Evolutionary conservation across 2,329 filamentous ascomycete species (phyloP).

Genomic region (Alternaria alternata): DNA sequence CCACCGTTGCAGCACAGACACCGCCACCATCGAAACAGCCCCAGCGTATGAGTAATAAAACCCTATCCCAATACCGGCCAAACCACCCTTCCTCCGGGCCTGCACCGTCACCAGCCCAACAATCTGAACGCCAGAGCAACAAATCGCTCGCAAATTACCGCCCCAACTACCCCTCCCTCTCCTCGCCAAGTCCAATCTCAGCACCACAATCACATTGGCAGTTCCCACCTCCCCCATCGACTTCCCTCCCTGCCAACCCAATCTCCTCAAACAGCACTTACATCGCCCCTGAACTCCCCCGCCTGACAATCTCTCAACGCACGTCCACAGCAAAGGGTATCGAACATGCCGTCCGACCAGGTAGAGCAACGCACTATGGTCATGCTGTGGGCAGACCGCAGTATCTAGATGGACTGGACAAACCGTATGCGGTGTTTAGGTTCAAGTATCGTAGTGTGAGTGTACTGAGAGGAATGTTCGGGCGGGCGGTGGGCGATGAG

Average conservation of each 20-base stretch:
- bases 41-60: constrained; percentile 22
- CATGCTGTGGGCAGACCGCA: constrained; percentile 50
- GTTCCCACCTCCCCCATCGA: constrained; percentile 27
- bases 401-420: constrained; percentile 52
- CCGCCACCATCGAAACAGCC: background rate
- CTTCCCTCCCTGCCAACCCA: background rate
- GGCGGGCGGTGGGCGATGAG: background rate
- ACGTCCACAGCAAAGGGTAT: constrained; percentile 28
- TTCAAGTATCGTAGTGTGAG: constrained; percentile 55
- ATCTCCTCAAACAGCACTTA: background rate
- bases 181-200: background rate
- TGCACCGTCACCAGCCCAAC: background rate
- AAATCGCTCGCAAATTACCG: constrained; percentile 25
- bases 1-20: too few relatives aligned
- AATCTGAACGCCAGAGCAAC: constrained; percentile 14
- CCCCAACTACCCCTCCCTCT: background rate
- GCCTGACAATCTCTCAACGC: constrained; percentile 27
- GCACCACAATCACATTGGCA: constrained; percentile 38
- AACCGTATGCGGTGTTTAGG: constrained; percentile 57
- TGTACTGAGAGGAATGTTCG: constrained; percentile 47
- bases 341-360: constrained; percentile 44
- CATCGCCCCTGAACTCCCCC: constrained; percentile 39
- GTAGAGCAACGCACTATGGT: constrained; percentile 49
- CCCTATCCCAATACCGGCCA: constrained; percentile 20
- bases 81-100: background rate